Percentiles rank a stretch among this genome's conserved stretches.
Conservation (phyloP, 140 eudicot genomes). For the Flaveria floridana region DNA sequence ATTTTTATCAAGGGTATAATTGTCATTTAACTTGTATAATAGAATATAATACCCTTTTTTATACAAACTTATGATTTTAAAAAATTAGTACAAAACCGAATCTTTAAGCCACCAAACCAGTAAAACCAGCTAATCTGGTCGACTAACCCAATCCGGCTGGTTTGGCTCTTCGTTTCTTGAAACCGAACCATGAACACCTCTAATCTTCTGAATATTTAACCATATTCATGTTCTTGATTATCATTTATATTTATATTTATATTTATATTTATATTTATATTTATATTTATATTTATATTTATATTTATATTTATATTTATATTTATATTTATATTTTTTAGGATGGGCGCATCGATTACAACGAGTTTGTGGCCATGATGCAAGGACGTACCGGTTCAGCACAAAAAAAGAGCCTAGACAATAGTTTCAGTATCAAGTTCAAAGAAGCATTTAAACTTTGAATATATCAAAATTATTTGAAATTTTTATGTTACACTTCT, state of each 20-base stretch:
- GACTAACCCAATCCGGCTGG: too few relatives aligned
- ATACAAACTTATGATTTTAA: too few relatives aligned
- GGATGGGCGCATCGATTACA: constrained; percentile 93
- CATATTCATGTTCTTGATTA: background rate
- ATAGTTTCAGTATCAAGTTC: constrained; percentile 69
- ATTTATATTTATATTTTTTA: constrained; percentile 29
- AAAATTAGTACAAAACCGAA: too few relatives aligned
- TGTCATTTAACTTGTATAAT: background rate
- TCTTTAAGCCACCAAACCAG: too few relatives aligned
- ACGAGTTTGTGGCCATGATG: constrained; percentile 94
- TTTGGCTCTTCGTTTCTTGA: background rate
- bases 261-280: background rate
- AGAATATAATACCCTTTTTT: background rate
- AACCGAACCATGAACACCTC: too few relatives aligned
- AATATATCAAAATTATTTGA: constrained; percentile 20
- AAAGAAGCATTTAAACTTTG: constrained; percentile 60
- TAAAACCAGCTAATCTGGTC: background rate
- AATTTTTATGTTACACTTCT: background rate
- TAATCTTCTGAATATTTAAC: background rate
- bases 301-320: constrained; percentile 3
- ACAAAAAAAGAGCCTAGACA: constrained; percentile 62
- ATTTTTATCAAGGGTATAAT: background rate
- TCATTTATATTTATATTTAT: background rate
- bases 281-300: background rate
- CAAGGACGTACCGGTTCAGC: constrained; percentile 61